Conservation (phyloP, 2,329 filamentous ascomycete genomes). For the Clarireedia hainanense region DNA sequence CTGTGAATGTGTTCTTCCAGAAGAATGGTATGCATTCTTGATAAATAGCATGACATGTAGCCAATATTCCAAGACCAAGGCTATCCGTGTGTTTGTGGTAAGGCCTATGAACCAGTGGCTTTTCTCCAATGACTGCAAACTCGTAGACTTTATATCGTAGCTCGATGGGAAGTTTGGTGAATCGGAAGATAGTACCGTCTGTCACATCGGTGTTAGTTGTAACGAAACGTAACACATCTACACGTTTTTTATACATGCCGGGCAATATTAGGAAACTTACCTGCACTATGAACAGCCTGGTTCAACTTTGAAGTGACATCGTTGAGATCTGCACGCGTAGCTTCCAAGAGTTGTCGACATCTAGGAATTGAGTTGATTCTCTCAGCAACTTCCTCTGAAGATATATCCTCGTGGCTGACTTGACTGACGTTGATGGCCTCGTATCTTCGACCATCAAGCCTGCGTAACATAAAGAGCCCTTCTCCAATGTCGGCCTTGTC, state of each 20-base stretch:
- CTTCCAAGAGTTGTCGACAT: constrained; percentile 4
- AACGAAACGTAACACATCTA: too few relatives aligned
- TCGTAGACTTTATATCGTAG: constrained; percentile 16
- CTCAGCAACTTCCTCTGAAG: constrained; percentile 13
- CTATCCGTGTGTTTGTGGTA: background rate
- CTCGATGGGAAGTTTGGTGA: constrained; percentile 15
- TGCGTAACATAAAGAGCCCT: constrained; percentile 16
- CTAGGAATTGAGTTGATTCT: constrained; percentile 7
- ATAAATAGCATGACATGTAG: constrained; percentile 11
- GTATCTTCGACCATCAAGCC: constrained; percentile 12
- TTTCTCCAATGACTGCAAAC: constrained; percentile 9
- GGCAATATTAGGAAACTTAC: constrained; percentile 7
- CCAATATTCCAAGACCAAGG: constrained; percentile 12
- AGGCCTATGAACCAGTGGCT: background rate
- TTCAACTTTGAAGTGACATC: constrained; percentile 7
- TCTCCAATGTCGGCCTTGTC: constrained; percentile 10
- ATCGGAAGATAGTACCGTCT: constrained; percentile 15
- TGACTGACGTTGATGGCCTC: constrained; percentile 15
- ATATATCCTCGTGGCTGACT: constrained; percentile 6
- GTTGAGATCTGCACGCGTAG: constrained; percentile 10
- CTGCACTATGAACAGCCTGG: constrained; percentile 13
- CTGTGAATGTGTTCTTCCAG: constrained; percentile 15
- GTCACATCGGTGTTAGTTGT: background rate
- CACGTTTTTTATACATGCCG: too few relatives aligned
- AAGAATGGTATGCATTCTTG: constrained; percentile 14